Base-by-base conservation (phyloP, 2,329 filamentous ascomycete species). In the Tolypocladium cylindrosporum region DNA sequence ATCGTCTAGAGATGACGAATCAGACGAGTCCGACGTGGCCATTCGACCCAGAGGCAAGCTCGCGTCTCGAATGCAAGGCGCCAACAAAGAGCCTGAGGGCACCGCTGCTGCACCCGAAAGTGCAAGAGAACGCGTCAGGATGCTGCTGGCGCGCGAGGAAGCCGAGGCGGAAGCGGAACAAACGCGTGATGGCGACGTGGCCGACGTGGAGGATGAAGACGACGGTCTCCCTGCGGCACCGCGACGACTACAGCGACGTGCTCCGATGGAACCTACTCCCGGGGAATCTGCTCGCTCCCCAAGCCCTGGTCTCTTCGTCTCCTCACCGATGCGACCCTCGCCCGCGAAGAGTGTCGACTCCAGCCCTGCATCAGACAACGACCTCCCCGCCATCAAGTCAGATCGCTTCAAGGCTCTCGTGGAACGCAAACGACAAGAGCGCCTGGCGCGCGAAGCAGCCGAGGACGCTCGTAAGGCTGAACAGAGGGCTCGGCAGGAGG, bases 321-420 rank as follows among this genome's bases (percentile, higher is more conserved):
- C 71, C n/a, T 79, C 83, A 1, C 81, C 82, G 24, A 62, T 63
- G 50, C 72, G 64, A 61, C 69, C 64, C 50, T 74, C 70, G 11
- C 67, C 70, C 45, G 51, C 64, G 14, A 69, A 69, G 56, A 61
- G 63, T 37, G 55, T 62, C 3, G 65, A 63, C 21, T 67, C 72
- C 42, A 76, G 73, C 45, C 69, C 70, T 2, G 75, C 73, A 52
- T 76, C 72, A 3, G 80, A 83, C 27, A 72, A 74, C 11, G 78
- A 82, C 8, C 59, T 82, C 1, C 77, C 81, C 7, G 61, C 72
- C 13, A 61, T 72, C 57, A 75, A 79, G 60, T 81, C 84, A 54
- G 77, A 82, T 45, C 83, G 87, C 6, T 86, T 96, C 66, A 77
- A 85, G 60, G 88, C 87, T 9, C 81, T 95, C 0, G 81, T 94